Conservation (phyloP, 176 grass and related monocot species). For the Saccharum spontaneum region DNA sequence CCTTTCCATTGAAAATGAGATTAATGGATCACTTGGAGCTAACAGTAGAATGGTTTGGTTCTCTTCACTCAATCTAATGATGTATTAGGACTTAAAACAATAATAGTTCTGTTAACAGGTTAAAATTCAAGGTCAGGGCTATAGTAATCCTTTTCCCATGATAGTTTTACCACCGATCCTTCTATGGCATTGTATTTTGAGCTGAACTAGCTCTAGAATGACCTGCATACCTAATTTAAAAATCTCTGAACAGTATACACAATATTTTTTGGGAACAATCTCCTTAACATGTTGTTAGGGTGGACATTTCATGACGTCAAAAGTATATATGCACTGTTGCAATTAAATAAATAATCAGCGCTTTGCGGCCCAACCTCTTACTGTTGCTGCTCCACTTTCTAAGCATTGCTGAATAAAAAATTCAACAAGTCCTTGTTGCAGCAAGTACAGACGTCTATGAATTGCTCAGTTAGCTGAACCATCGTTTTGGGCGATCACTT, state of each 20-base stretch:
- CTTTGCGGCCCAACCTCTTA: background rate
- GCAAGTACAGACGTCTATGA: conserved; percentile 32
- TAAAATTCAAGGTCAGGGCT: background rate
- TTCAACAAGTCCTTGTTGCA: conserved; percentile 30
- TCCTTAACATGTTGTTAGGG: background rate
- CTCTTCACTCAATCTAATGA: background rate
- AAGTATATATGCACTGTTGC: background rate
- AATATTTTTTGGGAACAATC: background rate
- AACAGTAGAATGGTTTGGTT: conserved; percentile 23
- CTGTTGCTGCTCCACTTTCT: conserved; percentile 1
- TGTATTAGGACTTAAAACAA: background rate
- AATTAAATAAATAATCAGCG: conserved; percentile 11
- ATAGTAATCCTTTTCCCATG: background rate
- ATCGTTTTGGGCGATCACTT: conserved; percentile 31
- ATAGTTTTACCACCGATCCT: background rate
- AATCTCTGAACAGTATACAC: background rate
- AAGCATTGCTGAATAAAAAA: conserved; percentile 13
- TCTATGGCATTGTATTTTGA: background rate
- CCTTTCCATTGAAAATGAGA: conserved; percentile 18
- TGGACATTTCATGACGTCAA: conserved; percentile 1
- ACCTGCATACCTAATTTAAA: background rate
- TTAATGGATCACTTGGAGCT: conserved; percentile 25
- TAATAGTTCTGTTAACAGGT: background rate
- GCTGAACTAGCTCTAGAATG: conserved; percentile 18
- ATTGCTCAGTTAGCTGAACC: conserved; percentile 43